Base-by-base conservation (phyloP, 257 asterid genomes). In the Solanum corneliomulleri region DNA sequence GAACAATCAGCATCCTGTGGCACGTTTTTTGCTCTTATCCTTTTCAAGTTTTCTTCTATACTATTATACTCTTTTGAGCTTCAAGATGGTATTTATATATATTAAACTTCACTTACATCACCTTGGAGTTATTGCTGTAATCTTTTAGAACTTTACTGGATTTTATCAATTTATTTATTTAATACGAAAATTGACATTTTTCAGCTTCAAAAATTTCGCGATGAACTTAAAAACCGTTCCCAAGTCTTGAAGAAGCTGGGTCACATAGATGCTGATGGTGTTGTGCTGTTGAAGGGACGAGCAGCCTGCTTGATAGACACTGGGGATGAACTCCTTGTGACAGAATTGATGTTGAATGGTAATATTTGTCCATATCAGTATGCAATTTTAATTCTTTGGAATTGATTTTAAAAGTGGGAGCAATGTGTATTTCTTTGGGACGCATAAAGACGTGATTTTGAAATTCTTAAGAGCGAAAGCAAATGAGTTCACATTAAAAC, bases 291-390 rank as follows among this genome's bases (percentile, higher is more conserved):
- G 94, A 97, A 97, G 89, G 99, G 99, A 78, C 93, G 99, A 39
- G 99, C 99, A 69, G 99, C 99, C 91, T 97, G 99, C 94, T 92
- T 96, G 88, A 95, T 97, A 89, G 99, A 97, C 90, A 97, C 99
- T 62, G 99, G 99, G 88, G 99, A 97, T 86, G 99, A 97, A 90
- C 98, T 97, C 86, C 98, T 97, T 75, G 99, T 95, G 82, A 97
- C 99, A 15, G 99, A 97, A 88, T 91, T 97, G 92, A 97, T 97
- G 99, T 96, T 96, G 91, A 96, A 96, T 87, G 98, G 98, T 95
- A 72, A 89, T 89, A 85, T 44, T 72, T 33, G 58, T 76, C 66
- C 87, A 20, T 29, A 42, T 31, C 20, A 42, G 70, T 11, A 44
- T 45, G 64, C 42, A 78, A 16, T 45, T 42, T 78, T 25, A 78